Evolutionary conservation across 768 basidiomycete genomes (phyloP), one percentile per base, ranked within the genome.

Genomic region (Tubosaeta brunneosetosa): DNA sequence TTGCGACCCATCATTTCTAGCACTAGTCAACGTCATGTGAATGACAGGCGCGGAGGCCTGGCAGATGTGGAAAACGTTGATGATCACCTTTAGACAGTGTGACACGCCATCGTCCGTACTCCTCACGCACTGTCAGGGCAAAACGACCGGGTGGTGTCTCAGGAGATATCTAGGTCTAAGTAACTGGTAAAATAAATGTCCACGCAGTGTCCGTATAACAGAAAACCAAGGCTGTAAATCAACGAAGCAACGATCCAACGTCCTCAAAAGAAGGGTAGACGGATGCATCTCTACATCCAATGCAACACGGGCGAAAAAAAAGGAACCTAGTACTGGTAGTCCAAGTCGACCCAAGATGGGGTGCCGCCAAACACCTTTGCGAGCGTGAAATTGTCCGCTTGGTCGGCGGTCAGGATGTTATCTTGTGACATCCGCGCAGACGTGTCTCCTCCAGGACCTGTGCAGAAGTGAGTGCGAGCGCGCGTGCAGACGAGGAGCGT

Each of bases 341-440:
- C 61, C 56, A 65, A 75, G 57, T 86, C 84, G 45, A 85, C 79
- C 84, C 83, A 86, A 14, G 53, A 41, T 0, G 82, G 80, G 25
- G 44, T 67, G 46, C 70, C 80, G 1, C 72, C 58, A 58, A 85
- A 83, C n/a, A 84, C 79, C 4, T 72, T 64, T 47, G 76, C 64
- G 12, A 85, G 52, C 1, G 75, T 77, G 57, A 78, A 80, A 4
- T 66, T 34, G 0, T 43, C 3, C 0, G 50, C 52, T 43, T 58
- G 3, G 3, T n/a, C 32, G 2, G 13, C 5, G 42, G 64, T 75
- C 44, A 85, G 65, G 43, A 81, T 64, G 61, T 79, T 79, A 37
- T 80, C 79, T 22, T 76, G 55, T 1, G 76, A 55, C 4, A 77
- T 69, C 7, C 81, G 74, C 41, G 65, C 61, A 3, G 71, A 66